Percentiles rank a stretch among this genome's conserved stretches.
Conservation (phyloP, 805 yeast species). For the Kuraishia floccosa region DNA sequence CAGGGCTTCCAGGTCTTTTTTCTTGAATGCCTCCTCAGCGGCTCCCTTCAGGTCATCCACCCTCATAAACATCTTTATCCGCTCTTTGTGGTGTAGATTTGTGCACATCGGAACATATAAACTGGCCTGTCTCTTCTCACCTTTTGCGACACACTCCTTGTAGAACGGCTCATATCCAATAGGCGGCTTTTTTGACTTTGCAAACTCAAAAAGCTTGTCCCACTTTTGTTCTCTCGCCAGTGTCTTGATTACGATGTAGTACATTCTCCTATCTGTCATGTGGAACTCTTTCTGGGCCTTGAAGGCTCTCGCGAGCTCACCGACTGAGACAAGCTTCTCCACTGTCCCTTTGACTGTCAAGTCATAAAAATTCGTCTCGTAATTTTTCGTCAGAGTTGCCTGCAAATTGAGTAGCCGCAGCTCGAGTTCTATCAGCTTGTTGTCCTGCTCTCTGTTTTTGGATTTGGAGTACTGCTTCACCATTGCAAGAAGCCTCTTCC, state of each 20-base stretch:
- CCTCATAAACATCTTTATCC: constrained; percentile 35
- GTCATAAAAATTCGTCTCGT: constrained; percentile 25
- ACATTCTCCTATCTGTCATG: constrained; percentile 43
- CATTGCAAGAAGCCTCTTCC: constrained; percentile 15
- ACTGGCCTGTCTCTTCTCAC: constrained; percentile 49
- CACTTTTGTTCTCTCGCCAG: constrained; percentile 37
- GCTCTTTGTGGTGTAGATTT: constrained; percentile 29
- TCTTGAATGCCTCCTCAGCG: constrained; percentile 32
- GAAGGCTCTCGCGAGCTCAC: constrained; percentile 38
- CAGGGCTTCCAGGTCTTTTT: constrained; percentile 27
- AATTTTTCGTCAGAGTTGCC: constrained; percentile 27
- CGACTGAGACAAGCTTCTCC: constrained; percentile 26
- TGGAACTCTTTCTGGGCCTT: constrained; percentile 41
- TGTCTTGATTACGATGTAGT: constrained; percentile 39
- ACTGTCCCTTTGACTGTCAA: constrained; percentile 39
- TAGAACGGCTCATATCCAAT: constrained; percentile 65
- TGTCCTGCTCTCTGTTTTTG: constrained; percentile 20
- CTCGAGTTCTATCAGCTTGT: constrained; percentile 31
- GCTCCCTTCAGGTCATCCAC: constrained; percentile 43
- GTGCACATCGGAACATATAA: constrained; percentile 44
- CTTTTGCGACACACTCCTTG: constrained; percentile 37
- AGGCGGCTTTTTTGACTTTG: constrained; percentile 44
- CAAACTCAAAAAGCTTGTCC: constrained; percentile 43
- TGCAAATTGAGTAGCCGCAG: constrained; percentile 31
- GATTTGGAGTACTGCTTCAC: constrained; percentile 19